phyloP scores from a whole-genome alignment of 2,329 filamentous ascomycete species.

The Penicillium sp. region DNA sequence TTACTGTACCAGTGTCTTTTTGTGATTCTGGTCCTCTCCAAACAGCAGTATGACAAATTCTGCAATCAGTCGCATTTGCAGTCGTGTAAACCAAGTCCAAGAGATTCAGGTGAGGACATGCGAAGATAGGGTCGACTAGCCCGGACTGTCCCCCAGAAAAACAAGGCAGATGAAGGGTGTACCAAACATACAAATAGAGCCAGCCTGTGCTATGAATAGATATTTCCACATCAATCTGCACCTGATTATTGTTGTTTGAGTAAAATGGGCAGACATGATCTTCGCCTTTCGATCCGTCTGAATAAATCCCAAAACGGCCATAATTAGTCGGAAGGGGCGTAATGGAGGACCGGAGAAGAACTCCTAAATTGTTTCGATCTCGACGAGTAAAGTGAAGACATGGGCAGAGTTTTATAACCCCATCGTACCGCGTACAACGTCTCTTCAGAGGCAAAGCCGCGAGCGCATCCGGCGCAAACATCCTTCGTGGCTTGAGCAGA shows the following conservation, averaged over 20 bases:
- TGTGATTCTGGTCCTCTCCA: not conserved
- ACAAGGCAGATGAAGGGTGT: not conserved
- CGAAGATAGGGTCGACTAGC: constrained; percentile 5
- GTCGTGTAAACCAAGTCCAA: not conserved
- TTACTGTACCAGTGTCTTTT: not conserved
- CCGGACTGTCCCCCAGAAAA: not conserved
- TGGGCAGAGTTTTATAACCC: constrained; percentile 14
- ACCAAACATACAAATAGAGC: constrained; percentile 7
- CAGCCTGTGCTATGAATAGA: constrained; percentile 1
- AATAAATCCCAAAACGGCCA: not conserved
- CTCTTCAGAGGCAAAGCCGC: constrained; percentile 7
- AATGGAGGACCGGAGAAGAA: constrained; percentile 11
- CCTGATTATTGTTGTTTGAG: not conserved
- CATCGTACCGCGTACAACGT: constrained; percentile 8
- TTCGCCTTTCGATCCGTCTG: not conserved
- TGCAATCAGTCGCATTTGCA: not conserved
- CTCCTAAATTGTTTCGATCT: constrained; percentile 4
- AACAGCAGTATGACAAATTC: not conserved
- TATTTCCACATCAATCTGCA: not conserved
- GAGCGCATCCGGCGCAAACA: constrained; percentile 5
- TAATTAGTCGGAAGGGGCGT: not conserved
- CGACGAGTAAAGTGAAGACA: constrained; percentile 15
- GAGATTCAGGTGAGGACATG: constrained; percentile 11
- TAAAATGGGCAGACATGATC: not conserved
- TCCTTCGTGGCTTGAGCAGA: constrained; percentile 14